Conservation (phyloP, 495 filamentous ascomycete species). For the Diplogelasinospora grovesii region DNA sequence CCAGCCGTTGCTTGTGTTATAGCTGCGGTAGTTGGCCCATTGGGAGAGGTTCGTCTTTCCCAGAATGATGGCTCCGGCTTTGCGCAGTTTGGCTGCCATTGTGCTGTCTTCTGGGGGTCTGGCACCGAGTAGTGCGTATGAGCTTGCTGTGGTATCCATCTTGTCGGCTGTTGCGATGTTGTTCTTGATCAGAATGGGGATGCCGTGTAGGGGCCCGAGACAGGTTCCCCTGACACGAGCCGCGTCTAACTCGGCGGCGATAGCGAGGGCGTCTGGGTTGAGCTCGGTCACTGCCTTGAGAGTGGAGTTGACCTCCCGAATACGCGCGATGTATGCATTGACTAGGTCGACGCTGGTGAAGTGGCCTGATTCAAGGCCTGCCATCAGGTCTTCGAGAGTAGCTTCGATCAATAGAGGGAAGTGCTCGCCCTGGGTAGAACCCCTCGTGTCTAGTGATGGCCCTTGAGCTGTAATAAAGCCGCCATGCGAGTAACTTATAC, state of each 20-base stretch:
- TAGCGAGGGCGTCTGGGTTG: conserved; percentile 40
- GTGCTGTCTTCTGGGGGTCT: conserved; percentile 39
- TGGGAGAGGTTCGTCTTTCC: conserved; percentile 39
- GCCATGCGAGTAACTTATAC: too few relatives aligned
- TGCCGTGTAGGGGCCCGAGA: conserved; percentile 53
- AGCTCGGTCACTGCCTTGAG: conserved; percentile 38
- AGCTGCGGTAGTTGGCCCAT: conserved; percentile 34
- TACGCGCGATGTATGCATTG: conserved; percentile 37
- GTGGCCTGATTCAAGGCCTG: conserved; percentile 42
- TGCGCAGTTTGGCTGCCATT: conserved; percentile 40
- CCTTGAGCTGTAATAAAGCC: too few relatives aligned
- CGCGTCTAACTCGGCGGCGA: conserved; percentile 26
- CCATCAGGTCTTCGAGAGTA: conserved; percentile 46
- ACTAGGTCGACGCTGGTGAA: conserved; percentile 57
- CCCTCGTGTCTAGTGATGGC: too few relatives aligned
- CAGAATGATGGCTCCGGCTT: conserved; percentile 45
- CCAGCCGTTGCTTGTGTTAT: conserved; percentile 39
- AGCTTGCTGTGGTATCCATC: conserved; percentile 56
- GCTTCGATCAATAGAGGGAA: conserved; percentile 23
- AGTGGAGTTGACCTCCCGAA: conserved; percentile 32
- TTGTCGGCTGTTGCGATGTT: conserved; percentile 65
- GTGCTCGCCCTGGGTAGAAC: too few relatives aligned
- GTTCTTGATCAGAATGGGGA: conserved; percentile 64
- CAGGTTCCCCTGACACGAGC: conserved; percentile 14
- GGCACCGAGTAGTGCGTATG: conserved; percentile 49